A percentile compares a stretch with the other conserved stretches of the same genome.
Conservation (phyloP, 2,329 filamentous ascomycete species). For the Aspergillus oerlinghausenensis region DNA sequence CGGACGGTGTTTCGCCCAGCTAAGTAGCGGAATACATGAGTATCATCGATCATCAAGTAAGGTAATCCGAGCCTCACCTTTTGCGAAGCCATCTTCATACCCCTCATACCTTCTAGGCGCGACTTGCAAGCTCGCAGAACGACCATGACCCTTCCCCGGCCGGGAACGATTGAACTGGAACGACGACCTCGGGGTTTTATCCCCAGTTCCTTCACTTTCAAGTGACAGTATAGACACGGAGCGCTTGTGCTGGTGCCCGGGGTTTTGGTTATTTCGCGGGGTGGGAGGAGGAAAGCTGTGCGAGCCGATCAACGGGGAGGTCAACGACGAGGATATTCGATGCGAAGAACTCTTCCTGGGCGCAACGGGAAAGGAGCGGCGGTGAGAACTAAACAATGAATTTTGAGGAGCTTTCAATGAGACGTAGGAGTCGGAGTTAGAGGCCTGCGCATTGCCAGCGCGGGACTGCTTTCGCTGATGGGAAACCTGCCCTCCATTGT, state of each 20-base stretch:
- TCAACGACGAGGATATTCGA: slow-evolving; percentile 37
- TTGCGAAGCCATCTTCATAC: slow-evolving; percentile 35
- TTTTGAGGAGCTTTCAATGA: slow-evolving; percentile 34
- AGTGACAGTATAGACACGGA: slow-evolving; percentile 81
- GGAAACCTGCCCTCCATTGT: slow-evolving; percentile 22
- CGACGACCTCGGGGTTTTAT: slow-evolving; percentile 27
- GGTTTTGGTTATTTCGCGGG: slow-evolving; percentile 27
- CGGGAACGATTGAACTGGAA: slow-evolving; percentile 44
- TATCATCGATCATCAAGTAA: not conserved
- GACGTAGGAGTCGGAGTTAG: slow-evolving; percentile 36
- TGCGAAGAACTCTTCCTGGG: slow-evolving; percentile 34
- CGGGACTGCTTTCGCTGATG: slow-evolving; percentile 38
- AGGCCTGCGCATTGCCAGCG: slow-evolving; percentile 25
- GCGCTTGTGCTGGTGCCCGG: slow-evolving; percentile 62
- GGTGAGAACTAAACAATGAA: slow-evolving; percentile 32
- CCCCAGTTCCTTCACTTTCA: slow-evolving; percentile 46
- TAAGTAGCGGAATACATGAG: slow-evolving; percentile 10
- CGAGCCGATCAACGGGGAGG: slow-evolving; percentile 34
- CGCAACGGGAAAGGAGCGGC: slow-evolving; percentile 32
- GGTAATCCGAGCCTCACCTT: slow-evolving; percentile 29
- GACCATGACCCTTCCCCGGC: slow-evolving; percentile 61
- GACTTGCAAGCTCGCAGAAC: slow-evolving; percentile 79
- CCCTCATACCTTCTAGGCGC: slow-evolving; percentile 47
- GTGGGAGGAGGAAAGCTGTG: slow-evolving; percentile 40
- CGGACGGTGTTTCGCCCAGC: slow-evolving; percentile 31